A percentile compares a stretch with the other conserved stretches of the same genome.
Conservation (phyloP, 345 rosid species). For the Moringa oleifera region DNA sequence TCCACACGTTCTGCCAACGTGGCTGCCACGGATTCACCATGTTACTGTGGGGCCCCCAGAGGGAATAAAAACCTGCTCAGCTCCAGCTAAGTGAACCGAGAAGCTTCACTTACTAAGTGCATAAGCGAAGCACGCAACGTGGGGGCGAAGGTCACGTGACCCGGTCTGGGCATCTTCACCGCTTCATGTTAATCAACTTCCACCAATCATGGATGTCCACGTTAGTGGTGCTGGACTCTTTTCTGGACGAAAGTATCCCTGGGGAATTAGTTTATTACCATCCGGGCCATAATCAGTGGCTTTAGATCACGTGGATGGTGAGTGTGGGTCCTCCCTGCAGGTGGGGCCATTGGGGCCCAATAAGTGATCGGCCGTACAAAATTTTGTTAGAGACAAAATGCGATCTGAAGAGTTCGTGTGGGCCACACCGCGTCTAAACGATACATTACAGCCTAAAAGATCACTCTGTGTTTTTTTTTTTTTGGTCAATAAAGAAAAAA, state of each 20-base stretch:
- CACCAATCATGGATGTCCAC: slow-evolving; percentile 24
- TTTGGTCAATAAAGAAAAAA: too few species aligned
- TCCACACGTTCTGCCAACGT: slow-evolving; percentile 22
- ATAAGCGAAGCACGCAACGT: background rate
- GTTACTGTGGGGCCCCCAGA: slow-evolving; percentile 29
- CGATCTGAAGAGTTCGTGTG: slow-evolving; percentile 7
- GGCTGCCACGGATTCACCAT: slow-evolving; percentile 20
- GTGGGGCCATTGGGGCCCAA: too few species aligned
- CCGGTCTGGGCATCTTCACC: slow-evolving; percentile 28
- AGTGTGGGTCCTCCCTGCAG: background rate
- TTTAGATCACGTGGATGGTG: slow-evolving; percentile 4
- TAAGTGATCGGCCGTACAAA: slow-evolving; percentile 13
- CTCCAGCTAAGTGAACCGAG: slow-evolving; percentile 21
- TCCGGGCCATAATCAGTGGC: too few species aligned
- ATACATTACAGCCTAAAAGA: background rate
- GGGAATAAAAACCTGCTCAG: slow-evolving; percentile 23
- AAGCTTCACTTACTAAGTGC: too few species aligned
- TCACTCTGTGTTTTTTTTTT: background rate
- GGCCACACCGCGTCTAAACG: background rate
- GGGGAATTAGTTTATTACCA: background rate
- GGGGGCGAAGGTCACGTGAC: slow-evolving; percentile 46
- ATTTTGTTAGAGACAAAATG: slow-evolving; percentile 4
- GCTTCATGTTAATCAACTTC: background rate
- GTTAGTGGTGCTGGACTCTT: slow-evolving; percentile 10
- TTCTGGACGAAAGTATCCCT: slow-evolving; percentile 13